Base-by-base conservation (phyloP, 2,329 filamentous ascomycete genomes). In the Septoria linicola region DNA sequence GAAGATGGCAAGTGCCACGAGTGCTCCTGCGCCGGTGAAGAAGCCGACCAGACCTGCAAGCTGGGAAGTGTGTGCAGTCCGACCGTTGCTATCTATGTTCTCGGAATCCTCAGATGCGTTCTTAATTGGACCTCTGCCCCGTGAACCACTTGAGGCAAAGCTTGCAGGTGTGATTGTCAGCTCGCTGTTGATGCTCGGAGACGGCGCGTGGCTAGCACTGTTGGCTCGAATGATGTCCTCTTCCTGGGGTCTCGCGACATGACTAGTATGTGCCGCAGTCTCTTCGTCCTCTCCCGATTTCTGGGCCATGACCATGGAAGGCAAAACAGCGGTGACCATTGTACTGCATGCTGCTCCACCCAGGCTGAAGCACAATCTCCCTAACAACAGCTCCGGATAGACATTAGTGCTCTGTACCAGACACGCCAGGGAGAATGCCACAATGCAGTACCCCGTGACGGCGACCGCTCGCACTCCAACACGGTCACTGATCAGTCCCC, bases 301-400 rank as follows among this genome's bases (percentile, higher is more conserved):
- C 23, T 52, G 57, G 23, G 61, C 54, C 11, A 63, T 63, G 8
- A 81, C 81, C 71, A 87, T 82, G 21, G 78, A 84, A 1, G 93
- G 93, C 19, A 99, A 77, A 39, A 95, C 89, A 3, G 93, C 93
- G 7, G 93, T 97, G 16, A 99, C 93, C 93, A 99, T 99, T 1
- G 93, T 97, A 11, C 90, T 70, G 30, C 75, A 77, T 17, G 92
- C 93, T n/a, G 91, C 90, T 16, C 88, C 93, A 19, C 93, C 93
- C 14, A 96, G 63, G 59, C 91, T 93, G 71, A 99, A 99, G 49
- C 95, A 75, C 43, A 97, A 76, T 59, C 93, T 80, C 48, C 88
- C 90, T 35, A 96, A 74, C 48, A 97, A 74, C 60, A 99, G 76
- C 68, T 95, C 85, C 8, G 93, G 92, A 71, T 96, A 96, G 7